Evolutionary conservation across 495 filamentous ascomycete genomes (phyloP).

Genomic region (Parathielavia hyrcaniae): DNA sequence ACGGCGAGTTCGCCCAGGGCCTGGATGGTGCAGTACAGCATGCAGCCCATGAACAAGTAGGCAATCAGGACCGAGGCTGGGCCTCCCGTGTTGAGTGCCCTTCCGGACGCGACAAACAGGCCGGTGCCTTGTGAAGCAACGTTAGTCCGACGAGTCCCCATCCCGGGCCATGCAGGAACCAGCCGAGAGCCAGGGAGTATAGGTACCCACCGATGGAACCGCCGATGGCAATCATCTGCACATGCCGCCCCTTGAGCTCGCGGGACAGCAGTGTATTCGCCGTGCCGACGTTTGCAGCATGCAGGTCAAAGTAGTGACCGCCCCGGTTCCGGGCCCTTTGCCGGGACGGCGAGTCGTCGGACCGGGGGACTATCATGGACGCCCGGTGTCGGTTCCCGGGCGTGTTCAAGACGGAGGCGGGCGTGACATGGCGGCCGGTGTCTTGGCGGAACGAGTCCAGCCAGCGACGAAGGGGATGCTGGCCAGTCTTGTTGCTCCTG

Average conservation of each 20-base stretch:
- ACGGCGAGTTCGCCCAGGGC: conserved; percentile 91
- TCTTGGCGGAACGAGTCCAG: conserved; percentile 79
- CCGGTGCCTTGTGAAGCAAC: conserved; percentile 60
- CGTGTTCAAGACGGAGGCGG: conserved; percentile 46
- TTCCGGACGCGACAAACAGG: conserved; percentile 83
- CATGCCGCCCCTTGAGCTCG: conserved; percentile 72
- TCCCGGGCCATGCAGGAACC: neutral
- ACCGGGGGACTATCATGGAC: neutral
- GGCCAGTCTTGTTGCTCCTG: neutral
- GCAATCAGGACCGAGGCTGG: conserved; percentile 80
- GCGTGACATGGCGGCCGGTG: conserved; percentile 57
- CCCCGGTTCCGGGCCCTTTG: conserved; percentile 14
- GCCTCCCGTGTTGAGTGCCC: conserved; percentile 69
- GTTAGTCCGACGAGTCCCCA: neutral
- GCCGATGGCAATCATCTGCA: conserved; percentile 97
- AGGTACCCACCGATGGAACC: conserved; percentile 73
- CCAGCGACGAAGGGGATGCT: conserved; percentile 40
- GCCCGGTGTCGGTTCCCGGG: conserved; percentile 16
- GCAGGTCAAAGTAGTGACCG: conserved; percentile 64
- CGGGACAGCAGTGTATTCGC: conserved; percentile 71
- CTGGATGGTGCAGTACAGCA: conserved; percentile 90
- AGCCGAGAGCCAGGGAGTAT: neutral
- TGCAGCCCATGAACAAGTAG: conserved; percentile 74
- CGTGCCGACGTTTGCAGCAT: conserved; percentile 65
- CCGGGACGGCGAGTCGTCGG: neutral